Evolutionary conservation across 495 filamentous ascomycete genomes (phyloP).

Genomic region (Thermothielavioides terrestris): DNA sequence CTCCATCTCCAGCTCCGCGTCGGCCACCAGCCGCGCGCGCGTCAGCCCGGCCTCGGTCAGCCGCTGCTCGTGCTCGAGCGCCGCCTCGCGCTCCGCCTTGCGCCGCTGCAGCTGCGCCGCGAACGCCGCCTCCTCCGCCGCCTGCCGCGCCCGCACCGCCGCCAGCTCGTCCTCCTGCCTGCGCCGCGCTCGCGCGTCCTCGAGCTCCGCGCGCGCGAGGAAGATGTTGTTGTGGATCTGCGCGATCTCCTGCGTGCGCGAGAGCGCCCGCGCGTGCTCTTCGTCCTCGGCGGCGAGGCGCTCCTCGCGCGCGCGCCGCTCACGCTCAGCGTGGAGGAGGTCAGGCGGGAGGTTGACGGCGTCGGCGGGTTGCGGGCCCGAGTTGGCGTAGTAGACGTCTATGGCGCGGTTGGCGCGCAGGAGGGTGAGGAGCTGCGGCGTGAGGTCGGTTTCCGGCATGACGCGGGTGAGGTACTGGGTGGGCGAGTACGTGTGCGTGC

Average conservation of each 20-base stretch:
- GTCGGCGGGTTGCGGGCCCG: slow-evolving; percentile 37
- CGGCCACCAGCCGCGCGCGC: slow-evolving; percentile 29
- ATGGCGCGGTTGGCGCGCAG: slow-evolving; percentile 34
- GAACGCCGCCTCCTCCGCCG: slow-evolving; percentile 21
- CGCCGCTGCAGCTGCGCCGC: slow-evolving; percentile 17
- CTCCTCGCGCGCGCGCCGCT: slow-evolving; percentile 31
- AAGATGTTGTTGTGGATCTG: slow-evolving; percentile 36
- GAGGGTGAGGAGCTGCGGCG: slow-evolving; percentile 29
- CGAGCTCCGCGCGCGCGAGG: slow-evolving; percentile 34
- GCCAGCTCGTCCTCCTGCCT: slow-evolving; percentile 30
- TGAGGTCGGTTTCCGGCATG: slow-evolving; percentile 23
- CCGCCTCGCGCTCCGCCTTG: slow-evolving; percentile 22
- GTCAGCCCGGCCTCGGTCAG: slow-evolving; percentile 33
- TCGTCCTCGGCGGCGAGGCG: slow-evolving; percentile 30
- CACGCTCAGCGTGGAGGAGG: slow-evolving; percentile 36
- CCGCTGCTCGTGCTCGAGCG: slow-evolving; percentile 30
- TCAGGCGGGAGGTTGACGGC: slow-evolving; percentile 36
- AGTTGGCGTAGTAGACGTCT: slow-evolving; percentile 42
- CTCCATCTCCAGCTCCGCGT: slow-evolving; percentile 34
- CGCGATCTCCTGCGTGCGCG: slow-evolving; percentile 35
- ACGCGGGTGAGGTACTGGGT: slow-evolving; percentile 37
- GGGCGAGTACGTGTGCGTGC: slow-evolving; percentile 36
- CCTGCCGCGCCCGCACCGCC: slow-evolving; percentile 25
- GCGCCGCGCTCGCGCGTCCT: slow-evolving; percentile 33
- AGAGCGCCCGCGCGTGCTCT: slow-evolving; percentile 30